phyloP scores from a whole-genome alignment of 2,329 filamentous ascomycete species.

The Ophiocordyceps camponoti-floridani region DNA sequence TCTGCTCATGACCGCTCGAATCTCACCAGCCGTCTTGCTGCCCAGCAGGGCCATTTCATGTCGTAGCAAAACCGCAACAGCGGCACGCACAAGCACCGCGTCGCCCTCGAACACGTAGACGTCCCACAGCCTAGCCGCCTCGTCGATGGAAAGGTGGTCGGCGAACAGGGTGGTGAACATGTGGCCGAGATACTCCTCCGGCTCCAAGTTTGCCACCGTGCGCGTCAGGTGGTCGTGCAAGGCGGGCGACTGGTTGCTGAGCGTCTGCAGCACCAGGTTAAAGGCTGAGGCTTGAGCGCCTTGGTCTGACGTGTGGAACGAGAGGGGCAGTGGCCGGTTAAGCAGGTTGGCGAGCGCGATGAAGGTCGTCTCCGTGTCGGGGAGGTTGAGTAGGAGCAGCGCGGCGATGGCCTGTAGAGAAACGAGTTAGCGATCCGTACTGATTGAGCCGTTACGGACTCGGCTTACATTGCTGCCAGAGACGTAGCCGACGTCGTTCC shows the following conservation, averaged over 20 bases:
- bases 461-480: constrained; percentile 53
- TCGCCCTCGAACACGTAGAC: constrained; percentile 74
- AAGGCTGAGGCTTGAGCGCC: constrained; percentile 54
- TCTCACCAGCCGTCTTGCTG: constrained; percentile 24
- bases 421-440: background rate
- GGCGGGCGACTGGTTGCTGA: constrained; percentile 43
- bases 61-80: constrained; percentile 44
- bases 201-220: constrained; percentile 23
- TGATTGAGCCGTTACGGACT: too few relatives aligned
- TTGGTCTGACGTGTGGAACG: constrained; percentile 54
- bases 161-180: constrained; percentile 52
- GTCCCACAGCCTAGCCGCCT: constrained; percentile 60
- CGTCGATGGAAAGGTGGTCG: constrained; percentile 43
- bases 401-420: constrained; percentile 46
- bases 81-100: constrained; percentile 49
- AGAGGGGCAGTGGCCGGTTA: constrained; percentile 56
- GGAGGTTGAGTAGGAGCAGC: constrained; percentile 53
- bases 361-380: constrained; percentile 45
- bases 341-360: constrained; percentile 58
- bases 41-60: constrained; percentile 33
- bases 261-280: constrained; percentile 47
- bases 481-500: constrained; percentile 64
- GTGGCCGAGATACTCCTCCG: constrained; percentile 36
- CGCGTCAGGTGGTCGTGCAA: constrained; percentile 47
- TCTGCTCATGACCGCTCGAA: constrained; percentile 18